Percentiles rank a stretch among this genome's conserved stretches.
Evolutionary conservation across 106 monocot genomes (phyloP).

Genomic region (Dendrobium chrysotoxum): DNA sequence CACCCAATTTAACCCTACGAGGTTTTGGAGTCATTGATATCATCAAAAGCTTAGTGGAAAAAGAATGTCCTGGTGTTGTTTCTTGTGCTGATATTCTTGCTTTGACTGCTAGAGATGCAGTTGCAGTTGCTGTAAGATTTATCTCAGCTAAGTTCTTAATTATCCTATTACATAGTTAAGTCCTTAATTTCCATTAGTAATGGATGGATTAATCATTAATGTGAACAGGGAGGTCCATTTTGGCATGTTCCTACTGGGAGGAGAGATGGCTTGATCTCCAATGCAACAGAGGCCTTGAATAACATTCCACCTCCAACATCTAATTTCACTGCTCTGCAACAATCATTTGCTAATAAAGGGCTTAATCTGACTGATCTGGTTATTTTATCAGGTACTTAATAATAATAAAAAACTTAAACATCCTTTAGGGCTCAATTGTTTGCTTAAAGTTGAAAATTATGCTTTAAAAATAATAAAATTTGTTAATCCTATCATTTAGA

Average conservation of each 20-base stretch:
- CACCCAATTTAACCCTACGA: constrained; percentile 34
- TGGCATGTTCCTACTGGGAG: constrained; percentile 45
- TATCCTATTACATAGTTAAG: not conserved
- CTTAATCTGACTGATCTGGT: constrained; percentile 30
- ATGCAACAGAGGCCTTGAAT: constrained; percentile 16
- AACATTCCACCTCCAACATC: constrained; percentile 32
- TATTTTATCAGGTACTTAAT: constrained; percentile 35
- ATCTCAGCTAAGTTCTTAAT: not conserved
- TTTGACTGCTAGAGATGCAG: constrained; percentile 47
- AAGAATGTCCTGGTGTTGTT: constrained; percentile 46
- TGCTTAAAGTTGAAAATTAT: not conserved
- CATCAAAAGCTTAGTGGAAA: constrained; percentile 37
- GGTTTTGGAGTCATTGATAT: constrained; percentile 50
- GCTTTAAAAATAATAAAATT: not conserved
- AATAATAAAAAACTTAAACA: too few species aligned
- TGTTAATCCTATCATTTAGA: too few species aligned
- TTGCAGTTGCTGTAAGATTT: constrained; percentile 21
- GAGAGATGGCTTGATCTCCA: constrained; percentile 37
- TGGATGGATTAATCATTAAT: not conserved
- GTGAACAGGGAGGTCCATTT: constrained; percentile 28
- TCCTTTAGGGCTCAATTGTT: too few species aligned
- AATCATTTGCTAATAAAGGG: constrained; percentile 32
- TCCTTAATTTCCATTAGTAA: not conserved
- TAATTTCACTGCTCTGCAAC: constrained; percentile 25
- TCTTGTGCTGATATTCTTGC: constrained; percentile 60